Evolutionary conservation across 208 protist genomes (phyloP).

Genomic region (Leishmania mexicana): DNA sequence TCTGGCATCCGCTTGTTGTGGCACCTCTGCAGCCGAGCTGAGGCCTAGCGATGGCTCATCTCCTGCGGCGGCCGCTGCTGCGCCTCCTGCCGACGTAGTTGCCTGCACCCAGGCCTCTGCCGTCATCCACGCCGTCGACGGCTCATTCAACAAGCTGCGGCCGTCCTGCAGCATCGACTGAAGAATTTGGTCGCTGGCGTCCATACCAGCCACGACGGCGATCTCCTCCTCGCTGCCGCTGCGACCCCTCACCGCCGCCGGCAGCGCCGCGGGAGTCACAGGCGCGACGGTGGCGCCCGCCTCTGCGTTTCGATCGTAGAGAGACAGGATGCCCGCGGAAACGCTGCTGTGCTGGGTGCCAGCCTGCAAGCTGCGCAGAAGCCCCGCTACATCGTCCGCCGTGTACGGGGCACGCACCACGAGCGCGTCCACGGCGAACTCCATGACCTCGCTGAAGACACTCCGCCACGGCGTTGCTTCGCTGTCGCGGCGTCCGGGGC

Average conservation of each 20-base stretch:
- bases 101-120: slow-evolving; percentile 24
- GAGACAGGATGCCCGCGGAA: slow-evolving; percentile 16
- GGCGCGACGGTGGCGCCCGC: slow-evolving; percentile 4
- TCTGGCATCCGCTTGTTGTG: background rate
- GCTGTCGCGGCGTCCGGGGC: slow-evolving; percentile 16
- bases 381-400: slow-evolving; percentile 10
- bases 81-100: background rate
- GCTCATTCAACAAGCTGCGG: slow-evolving; percentile 19
- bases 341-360: slow-evolving; percentile 16
- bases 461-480: slow-evolving; percentile 17
- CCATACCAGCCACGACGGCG: background rate
- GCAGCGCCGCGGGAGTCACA: background rate
- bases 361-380: slow-evolving; percentile 25
- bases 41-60: background rate
- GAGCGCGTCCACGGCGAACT: slow-evolving; percentile 22
- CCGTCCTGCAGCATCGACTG: slow-evolving; percentile 34
- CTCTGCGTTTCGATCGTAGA: slow-evolving; percentile 32
- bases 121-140: slow-evolving; percentile 37
- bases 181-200: slow-evolving; percentile 24
- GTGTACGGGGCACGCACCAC: slow-evolving; percentile 21
- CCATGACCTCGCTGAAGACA: slow-evolving; percentile 23
- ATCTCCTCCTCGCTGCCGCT: background rate
- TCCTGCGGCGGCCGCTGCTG: background rate
- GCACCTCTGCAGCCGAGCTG: background rate
- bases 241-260: background rate